Percentiles rank a stretch among this genome's conserved stretches.
Evolutionary conservation across 768 basidiomycete genomes (phyloP).

Genomic region (Agaricus bisporus): DNA sequence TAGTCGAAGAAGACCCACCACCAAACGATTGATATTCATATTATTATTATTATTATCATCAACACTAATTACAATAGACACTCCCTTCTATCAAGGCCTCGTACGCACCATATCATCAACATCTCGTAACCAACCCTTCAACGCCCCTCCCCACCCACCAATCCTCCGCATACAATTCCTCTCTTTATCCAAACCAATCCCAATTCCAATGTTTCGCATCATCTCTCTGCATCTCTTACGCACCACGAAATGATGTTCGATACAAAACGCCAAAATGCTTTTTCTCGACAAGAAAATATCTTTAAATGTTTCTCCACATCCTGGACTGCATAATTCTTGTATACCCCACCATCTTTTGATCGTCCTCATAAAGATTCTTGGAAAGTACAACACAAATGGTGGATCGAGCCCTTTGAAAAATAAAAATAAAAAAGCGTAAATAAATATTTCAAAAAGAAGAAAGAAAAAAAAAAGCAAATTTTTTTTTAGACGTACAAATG

Average conservation of each 20-base stretch:
- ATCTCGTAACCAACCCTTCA: constrained; percentile 32
- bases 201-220: constrained; percentile 28
- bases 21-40: too few species aligned
- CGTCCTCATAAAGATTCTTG: constrained; percentile 50
- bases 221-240: constrained; percentile 20
- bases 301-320: constrained; percentile 36
- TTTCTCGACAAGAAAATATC: constrained; percentile 42
- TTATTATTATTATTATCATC: too few species aligned
- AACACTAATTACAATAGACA: too few species aligned
- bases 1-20: neutral
- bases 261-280: constrained; percentile 48
- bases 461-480: too few species aligned
- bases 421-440: too few species aligned
- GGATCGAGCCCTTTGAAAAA: constrained; percentile 79
- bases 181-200: constrained; percentile 21
- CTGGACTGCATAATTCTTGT: constrained; percentile 36
- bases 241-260: constrained; percentile 31
- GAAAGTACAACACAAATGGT: constrained; percentile 54
- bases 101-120: constrained; percentile 24
- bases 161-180: constrained; percentile 39
- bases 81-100: neutral
- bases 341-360: constrained; percentile 36
- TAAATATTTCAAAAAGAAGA: too few species aligned
- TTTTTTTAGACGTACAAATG: too few species aligned
- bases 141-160: constrained; percentile 44